phyloP scores from a whole-genome alignment of 352 stramenopile species.

The Phytophthora pseudosyringae region DNA sequence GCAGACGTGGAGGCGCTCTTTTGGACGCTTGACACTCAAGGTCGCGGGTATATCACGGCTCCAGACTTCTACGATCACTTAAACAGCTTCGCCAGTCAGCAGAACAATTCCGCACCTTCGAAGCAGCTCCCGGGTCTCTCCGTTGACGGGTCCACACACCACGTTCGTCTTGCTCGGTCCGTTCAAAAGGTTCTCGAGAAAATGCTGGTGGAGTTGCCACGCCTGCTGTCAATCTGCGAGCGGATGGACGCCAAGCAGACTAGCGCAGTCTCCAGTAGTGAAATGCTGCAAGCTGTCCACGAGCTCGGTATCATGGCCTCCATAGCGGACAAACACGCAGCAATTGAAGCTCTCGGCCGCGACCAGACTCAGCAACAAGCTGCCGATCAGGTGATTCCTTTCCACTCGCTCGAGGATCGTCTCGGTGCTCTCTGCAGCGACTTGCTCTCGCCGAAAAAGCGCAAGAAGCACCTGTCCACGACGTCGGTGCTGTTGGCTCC shows the following conservation, averaged over 20 bases:
- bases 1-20: constrained; percentile 78
- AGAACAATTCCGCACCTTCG: constrained; percentile 17
- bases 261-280: constrained; percentile 44
- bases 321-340: constrained; percentile 57
- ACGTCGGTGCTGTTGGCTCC: constrained; percentile 71
- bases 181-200: constrained; percentile 79
- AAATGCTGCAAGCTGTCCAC: constrained; percentile 63
- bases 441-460: constrained; percentile 69
- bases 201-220: constrained; percentile 58
- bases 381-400: constrained; percentile 45
- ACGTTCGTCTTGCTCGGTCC: constrained; percentile 41
- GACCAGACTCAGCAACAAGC: constrained; percentile 8
- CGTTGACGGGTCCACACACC: constrained; percentile 23
- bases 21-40: constrained; percentile 74
- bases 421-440: constrained; percentile 67
- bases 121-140: constrained; percentile 42
- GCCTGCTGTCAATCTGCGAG: constrained; percentile 56
- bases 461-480: constrained; percentile 71
- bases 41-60: constrained; percentile 60
- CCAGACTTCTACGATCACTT: constrained; percentile 77
- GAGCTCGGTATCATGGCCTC: constrained; percentile 70
- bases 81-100: constrained; percentile 37
- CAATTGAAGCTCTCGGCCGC: constrained; percentile 49
- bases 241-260: constrained; percentile 50
- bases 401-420: constrained; percentile 49